Base-by-base conservation (phyloP, 306 rosid species). In the Comarum palustre region DNA sequence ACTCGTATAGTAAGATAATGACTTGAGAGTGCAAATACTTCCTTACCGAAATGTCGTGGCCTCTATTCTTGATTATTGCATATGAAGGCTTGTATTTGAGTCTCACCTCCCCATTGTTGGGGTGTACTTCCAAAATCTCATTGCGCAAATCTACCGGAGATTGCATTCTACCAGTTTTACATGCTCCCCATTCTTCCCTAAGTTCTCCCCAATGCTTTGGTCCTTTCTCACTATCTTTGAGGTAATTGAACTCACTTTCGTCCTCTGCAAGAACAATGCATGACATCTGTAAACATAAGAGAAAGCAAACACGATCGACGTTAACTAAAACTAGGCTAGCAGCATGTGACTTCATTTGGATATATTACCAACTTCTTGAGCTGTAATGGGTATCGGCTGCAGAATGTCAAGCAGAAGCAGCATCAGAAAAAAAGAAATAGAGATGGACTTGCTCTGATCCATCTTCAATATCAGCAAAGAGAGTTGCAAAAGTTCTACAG, bases 171-270 rank as follows among this genome's bases (percentile, higher is more conserved):
- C 87, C 87, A 47, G 62, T 24, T 4, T 71, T 78, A 47, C 87
- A 84, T 57, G 19, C 64, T 5, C 31, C 66, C 87, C 87, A 80
- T 60, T 84, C 85, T 62, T 71, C 41, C 71, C 68, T 67, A n/a
- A 84, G 67, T 38, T 78, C 73, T 52, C 87, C 87, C 85, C 87
- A 84, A 14, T 47, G 58, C 3, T 81, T 57, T n/a, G 84, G 83
- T 3, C 87, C 85, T 63, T 64, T 80, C 5, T 31, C 65, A 19
- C 80, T 72, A 2, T 81, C 76, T 29, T 17, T 38, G 8, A 2
- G 27, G 45, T 80, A 84, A 61, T 60, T 75, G 39, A 74, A 80
- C 68, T 51, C 82, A 1, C 58, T 75, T 42, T 80, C 82, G 6
- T 78, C 80, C 63, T 80, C 84, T 80, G 80, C 79, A 58, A 15